These are phyloP conservation scores for Chytridium lagenaria DNA, from an alignment of 371 early-diverging fungal genomes.

Conservation along the genomic window DNA sequence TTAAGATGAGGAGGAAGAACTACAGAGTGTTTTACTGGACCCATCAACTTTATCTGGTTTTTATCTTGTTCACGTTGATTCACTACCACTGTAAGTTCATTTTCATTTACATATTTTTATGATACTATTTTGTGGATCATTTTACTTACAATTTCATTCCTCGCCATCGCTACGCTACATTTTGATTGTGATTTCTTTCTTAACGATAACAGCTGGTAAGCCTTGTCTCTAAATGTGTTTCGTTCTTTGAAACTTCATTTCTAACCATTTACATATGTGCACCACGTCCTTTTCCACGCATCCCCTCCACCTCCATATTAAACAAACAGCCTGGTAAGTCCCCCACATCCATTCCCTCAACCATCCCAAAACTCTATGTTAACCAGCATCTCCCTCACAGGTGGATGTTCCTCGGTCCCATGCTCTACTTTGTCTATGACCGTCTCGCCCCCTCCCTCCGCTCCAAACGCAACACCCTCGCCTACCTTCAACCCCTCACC, in stretches of 20 bases:
- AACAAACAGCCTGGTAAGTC: too few species aligned
- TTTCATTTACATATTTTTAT: background rate
- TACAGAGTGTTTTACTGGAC: slow-evolving; percentile 35
- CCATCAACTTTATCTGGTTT: slow-evolving; percentile 33
- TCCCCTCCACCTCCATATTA: too few species aligned
- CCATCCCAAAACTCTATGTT: background rate
- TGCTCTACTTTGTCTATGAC: slow-evolving; percentile 37
- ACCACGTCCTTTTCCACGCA: too few species aligned
- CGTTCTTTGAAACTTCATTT: too few species aligned
- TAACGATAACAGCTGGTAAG: background rate
- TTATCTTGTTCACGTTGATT: slow-evolving; percentile 23
- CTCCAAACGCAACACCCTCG: slow-evolving; percentile 11
- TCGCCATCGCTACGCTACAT: background rate
- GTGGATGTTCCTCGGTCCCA: slow-evolving; percentile 19
- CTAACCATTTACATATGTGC: too few species aligned
- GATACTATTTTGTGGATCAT: background rate
- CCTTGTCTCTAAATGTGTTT: too few species aligned
- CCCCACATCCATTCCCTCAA: background rate
- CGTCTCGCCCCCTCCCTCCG: slow-evolving; percentile 24
- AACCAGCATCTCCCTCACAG: too few species aligned
- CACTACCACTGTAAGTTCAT: slow-evolving; percentile 15
- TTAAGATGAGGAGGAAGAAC: slow-evolving; percentile 23
- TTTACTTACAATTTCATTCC: background rate
- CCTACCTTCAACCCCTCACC: slow-evolving; percentile 4
- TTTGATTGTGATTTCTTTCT: too few species aligned